Conservation (phyloP, 2,329 filamentous ascomycete genomes). For the Monosporascus sp. region DNA sequence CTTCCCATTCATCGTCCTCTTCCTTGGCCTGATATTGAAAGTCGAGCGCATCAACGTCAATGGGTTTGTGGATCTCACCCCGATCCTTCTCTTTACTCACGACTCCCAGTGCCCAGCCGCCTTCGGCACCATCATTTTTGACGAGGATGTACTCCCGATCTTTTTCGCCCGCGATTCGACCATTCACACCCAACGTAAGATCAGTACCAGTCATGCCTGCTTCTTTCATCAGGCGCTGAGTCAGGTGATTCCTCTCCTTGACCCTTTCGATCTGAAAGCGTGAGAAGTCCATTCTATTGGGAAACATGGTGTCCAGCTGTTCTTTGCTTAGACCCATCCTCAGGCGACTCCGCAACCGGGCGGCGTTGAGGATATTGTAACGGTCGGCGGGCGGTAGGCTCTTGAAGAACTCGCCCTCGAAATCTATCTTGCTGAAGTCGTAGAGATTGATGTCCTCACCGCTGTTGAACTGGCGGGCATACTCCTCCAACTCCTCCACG, state of each 20-base stretch:
- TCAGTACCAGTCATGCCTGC: slow-evolving; percentile 82
- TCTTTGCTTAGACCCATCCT: slow-evolving; percentile 97
- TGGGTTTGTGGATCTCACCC: slow-evolving; percentile 78
- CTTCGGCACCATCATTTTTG: slow-evolving; percentile 90
- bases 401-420: slow-evolving; percentile 90
- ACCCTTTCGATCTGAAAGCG: slow-evolving; percentile 95
- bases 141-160: slow-evolving; percentile 93
- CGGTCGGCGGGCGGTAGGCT: slow-evolving; percentile 84
- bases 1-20: slow-evolving; percentile 54
- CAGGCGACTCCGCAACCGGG: slow-evolving; percentile 77
- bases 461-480: slow-evolving; percentile 84
- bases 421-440: slow-evolving; percentile 98
- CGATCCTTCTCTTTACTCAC: slow-evolving; percentile 79
- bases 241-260: slow-evolving; percentile 85
- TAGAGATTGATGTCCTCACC: slow-evolving; percentile 90
- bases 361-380: slow-evolving; percentile 96
- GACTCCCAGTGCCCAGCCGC: slow-evolving; percentile 92
- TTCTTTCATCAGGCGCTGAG: slow-evolving; percentile 89
- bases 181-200: slow-evolving; percentile 58
- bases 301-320: slow-evolving; percentile 94
- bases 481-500: slow-evolving; percentile 86
- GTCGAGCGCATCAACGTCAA: slow-evolving; percentile 73
- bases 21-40: slow-evolving; percentile 52
- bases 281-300: slow-evolving; percentile 94
- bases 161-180: slow-evolving; percentile 74